Base-by-base conservation (phyloP, 495 filamentous ascomycete species). In the Amniculicola lignicola region DNA sequence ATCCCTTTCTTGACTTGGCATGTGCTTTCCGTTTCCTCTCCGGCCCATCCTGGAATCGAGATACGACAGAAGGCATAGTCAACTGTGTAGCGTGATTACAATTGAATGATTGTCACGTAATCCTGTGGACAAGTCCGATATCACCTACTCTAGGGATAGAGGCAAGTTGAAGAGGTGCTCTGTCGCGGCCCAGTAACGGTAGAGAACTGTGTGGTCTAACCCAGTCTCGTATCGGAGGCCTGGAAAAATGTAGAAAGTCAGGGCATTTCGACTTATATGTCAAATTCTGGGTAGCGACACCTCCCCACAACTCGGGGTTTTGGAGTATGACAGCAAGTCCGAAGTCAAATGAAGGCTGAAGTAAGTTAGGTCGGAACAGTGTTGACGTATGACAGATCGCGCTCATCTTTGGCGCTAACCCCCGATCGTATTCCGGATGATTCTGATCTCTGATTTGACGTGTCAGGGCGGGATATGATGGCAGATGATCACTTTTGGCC, bases 1-100 rank as follows among this genome's bases (percentile, higher is more conserved):
- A 78, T 0, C 75, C 75, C 10, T 54, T 60, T 11, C 74, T 67
- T 2, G 70, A 74, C 48, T 76, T 76, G 12, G 59, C 72, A 46
- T 76, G 74, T 2, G 67, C 49, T 49, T 66, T 72, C 3, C 75
- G 70, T 55, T 69, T 69, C 3, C 70, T 55, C 36, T 53, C 23
- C 12, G 33, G 42, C 18, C 43, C 42, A 4, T 47, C 33, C 11
- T 49, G 35, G 22, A 36, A 57, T 18, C 51, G 15, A 0, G 51
- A 55, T 6, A 39, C 27, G 10, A 39, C 22, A 10, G 21, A 2
- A 4, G 51, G 39, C 40, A 55, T 46, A 31, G 27, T 22, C 21
- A 9, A 11, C n/a, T n/a, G 27, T n/a, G 18, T 10, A n/a, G 33
- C 19, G 16, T 25, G 11, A 25, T 19, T 27, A 16, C 28, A 3